Percentiles rank a stretch among this genome's conserved stretches.
phyloP scores from a whole-genome alignment of 1,284 basidiomycete species.

The Hymenochaete sp. region DNA sequence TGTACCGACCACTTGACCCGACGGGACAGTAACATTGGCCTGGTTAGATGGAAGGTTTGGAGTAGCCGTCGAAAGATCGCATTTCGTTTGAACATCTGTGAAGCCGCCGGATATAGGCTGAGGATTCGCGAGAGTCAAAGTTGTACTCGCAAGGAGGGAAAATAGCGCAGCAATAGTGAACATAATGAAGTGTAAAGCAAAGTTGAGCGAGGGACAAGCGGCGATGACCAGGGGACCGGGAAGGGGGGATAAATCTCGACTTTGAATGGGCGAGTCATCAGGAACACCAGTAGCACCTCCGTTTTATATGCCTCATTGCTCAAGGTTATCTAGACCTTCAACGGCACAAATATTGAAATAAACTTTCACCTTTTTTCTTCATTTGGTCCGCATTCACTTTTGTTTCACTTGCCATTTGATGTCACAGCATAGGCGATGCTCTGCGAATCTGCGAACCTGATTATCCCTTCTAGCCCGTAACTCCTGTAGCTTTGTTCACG shows the following conservation, averaged over 20 bases:
- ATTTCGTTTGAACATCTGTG: conserved; percentile 4
- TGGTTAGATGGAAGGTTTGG: conserved; percentile 23
- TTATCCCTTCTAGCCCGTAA: too few species aligned
- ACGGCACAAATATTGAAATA: too few species aligned
- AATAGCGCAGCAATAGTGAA: conserved; percentile 2
- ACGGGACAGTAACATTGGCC: conserved; percentile 29
- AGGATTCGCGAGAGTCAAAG: neutral
- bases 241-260: neutral
- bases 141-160: conserved; percentile 9
- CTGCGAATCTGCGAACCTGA: too few species aligned
- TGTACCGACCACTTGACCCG: conserved; percentile 31
- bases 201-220: neutral
- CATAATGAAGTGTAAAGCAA: conserved; percentile 8
- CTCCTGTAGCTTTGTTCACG: too few species aligned
- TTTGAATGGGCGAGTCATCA: too few species aligned
- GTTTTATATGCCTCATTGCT: too few species aligned
- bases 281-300: too few species aligned
- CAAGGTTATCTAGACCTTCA: too few species aligned
- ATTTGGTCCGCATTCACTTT: too few species aligned
- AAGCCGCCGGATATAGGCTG: conserved; percentile 1
- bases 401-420: too few species aligned
- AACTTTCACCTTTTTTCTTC: too few species aligned
- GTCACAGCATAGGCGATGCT: too few species aligned
- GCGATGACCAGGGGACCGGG: neutral
- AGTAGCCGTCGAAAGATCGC: conserved; percentile 19